Evolutionary conservation across 2,329 filamentous ascomycete species (phyloP), one percentile per base, ranked within the genome.

Genomic region (Colletotrichum limetticola): DNA sequence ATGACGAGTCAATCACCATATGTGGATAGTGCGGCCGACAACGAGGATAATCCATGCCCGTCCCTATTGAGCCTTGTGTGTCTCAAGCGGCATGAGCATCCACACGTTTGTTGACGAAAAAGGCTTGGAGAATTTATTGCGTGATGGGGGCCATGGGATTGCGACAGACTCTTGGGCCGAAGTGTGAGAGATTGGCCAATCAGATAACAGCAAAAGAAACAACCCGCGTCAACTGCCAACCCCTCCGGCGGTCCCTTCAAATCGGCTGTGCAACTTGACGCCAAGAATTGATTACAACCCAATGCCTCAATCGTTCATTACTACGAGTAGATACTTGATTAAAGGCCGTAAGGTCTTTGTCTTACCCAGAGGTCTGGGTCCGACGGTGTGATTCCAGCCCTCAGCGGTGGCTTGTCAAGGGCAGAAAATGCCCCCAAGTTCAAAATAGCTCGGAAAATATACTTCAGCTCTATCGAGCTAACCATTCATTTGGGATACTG

Each of bases 91-190:
- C 35, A 58, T 58, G 12, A 37, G 30, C 66, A 24, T 24, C 57
- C 56, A 49, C 57, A 35, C 42, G 52, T 52, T 52, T 70, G 19
- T 53, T 42, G 22, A 55, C 53, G 35, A 57, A 61, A 70, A 59
- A n/a, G 60, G 71, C n/a, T 61, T 66, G 49, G 19, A 26, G 56
- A 28, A 12, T 9, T 32, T 49, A 75, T 75, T 61, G 74, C 74
- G 74, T 75, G 68, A 75, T 71, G 26, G 26, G 28, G 58, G 62
- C 66, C 74, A 70, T 75, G 74, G n/a, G 22, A 75, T 74, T 69
- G 66, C 72, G 74, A 75, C 74, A 75, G 30, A 37, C 11, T 19
- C 22, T 46, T 28, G 16, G 28, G 56, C 35, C 16, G 58, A 56
- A 55, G 4, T 32, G 7, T 5, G 28, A 24, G 12, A 22, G 56